Base-by-base conservation (phyloP, 2,329 filamentous ascomycete species). In the Xylaria sp. region DNA sequence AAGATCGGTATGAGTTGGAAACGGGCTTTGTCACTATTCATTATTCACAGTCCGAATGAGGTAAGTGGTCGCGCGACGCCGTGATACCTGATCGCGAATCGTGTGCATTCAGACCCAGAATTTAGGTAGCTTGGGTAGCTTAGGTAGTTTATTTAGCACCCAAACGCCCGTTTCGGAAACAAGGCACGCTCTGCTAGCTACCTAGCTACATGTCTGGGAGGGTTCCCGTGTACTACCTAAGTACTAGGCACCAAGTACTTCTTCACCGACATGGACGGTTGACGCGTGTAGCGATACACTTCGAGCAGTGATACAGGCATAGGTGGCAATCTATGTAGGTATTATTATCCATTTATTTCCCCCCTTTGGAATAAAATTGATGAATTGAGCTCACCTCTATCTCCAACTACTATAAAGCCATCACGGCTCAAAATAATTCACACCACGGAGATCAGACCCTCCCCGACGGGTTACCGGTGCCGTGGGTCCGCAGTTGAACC, bases 21-120 rank as follows among this genome's bases (percentile, higher is more conserved):
- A 31, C 17, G 29, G 10, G 13, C 25, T 6, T 33, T 58, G 31
- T 47, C 29, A 31, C 53, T 27, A 36, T 64, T 47, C 29, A 31
- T 47, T 27, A 36, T 64, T 56, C 59, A 13, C 25, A 44, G 45
- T 66, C 62, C 60, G 6, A 57, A 69, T 64, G 45, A 54, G 66
- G 68, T 45, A 70, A 69, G 62, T 70, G 69, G 49, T 70, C 69
- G 68, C 61, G 66, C 66, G 68, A 69, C 66, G 39, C 45, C 17
- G 45, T 27, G 33, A 42, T 44, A 36, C 65, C 25, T 39, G 38
- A 56, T 54, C 15, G 13, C 22, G 45, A 39, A 15, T 51, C 45
- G 36, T 39, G 33, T 38, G 20, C 22, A 25, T 53, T 29, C 13
- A 38, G 63, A 17, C 36, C 49, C 39, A 25, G 25, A 49, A 31